phyloP scores from a whole-genome alignment of 2,329 filamentous ascomycete genomes.

The Coniella vitis region DNA sequence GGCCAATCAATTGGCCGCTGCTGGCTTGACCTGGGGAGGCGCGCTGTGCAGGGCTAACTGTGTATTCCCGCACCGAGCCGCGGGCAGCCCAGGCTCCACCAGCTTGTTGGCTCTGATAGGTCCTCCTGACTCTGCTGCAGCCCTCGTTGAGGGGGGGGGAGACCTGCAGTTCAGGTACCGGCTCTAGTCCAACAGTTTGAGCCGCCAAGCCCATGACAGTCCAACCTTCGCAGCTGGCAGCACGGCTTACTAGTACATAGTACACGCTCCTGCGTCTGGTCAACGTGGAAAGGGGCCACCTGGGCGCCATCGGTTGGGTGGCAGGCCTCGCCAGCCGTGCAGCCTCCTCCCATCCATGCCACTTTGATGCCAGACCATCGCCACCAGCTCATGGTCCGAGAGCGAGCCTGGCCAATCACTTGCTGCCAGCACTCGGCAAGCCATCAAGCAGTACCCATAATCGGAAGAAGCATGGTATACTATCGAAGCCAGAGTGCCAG shows the following conservation, averaged over 20 bases:
- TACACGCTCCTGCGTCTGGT: background rate
- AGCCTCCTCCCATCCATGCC: slow-evolving; percentile 4
- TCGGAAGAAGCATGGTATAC: too few relatives aligned
- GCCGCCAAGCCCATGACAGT: slow-evolving; percentile 6
- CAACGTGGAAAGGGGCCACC: slow-evolving; percentile 3
- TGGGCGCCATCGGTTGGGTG: slow-evolving; percentile 12
- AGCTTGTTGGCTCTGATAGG: background rate
- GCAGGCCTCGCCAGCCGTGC: slow-evolving; percentile 6
- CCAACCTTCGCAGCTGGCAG: background rate
- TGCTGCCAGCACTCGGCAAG: too few relatives aligned
- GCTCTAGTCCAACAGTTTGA: background rate
- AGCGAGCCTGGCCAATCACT: too few relatives aligned
- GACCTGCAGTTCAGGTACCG: too few relatives aligned
- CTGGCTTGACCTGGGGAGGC: slow-evolving; percentile 19
- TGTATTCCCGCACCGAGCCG: slow-evolving; percentile 8
- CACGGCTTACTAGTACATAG: background rate
- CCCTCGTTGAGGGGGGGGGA: background rate
- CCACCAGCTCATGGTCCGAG: too few relatives aligned
- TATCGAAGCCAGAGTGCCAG: background rate
- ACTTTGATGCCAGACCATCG: background rate
- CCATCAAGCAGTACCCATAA: too few relatives aligned
- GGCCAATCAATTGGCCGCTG: slow-evolving; percentile 21
- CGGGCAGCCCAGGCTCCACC: slow-evolving; percentile 9
- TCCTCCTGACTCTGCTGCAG: background rate
- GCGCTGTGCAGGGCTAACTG: background rate